Evolutionary conservation across 2,329 filamentous ascomycete genomes (phyloP), one percentile per base, ranked within the genome.

Genomic region (Dactylellina drechsleri): DNA sequence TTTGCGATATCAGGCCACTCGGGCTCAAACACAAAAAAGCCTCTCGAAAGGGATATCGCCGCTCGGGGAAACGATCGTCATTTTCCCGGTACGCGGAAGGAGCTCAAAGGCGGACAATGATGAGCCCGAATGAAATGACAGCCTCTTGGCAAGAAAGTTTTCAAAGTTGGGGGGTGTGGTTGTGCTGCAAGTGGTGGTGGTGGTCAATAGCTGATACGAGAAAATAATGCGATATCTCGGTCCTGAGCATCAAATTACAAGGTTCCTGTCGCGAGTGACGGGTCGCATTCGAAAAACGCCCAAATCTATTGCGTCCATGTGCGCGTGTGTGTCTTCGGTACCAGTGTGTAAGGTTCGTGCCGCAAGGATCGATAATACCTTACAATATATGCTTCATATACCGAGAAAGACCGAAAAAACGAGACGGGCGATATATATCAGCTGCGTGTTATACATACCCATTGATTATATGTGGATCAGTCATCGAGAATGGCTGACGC

Each of bases 1-100:
- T 49, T 31, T 57, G 50, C 40, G 56, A 56, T 68, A 68, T 68
- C 65, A 68, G 65, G 65, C 65, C 65, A 68, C 65, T 68, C 65
- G 65, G 65, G 65, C 65, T 49, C 56, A 56, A 68, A 49, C 49
- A 52, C 41, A 18, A 28, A 18, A 28, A 43, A 36, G 20, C 26
- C 61, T n/a, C 8, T n/a, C 10, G 8, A 40, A 20, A 41, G 23
- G 36, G 56, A 61, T 61, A 61, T 56, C 54, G 41, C 65, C 47
- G 36, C 56, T 68, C 65, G 57, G 65, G 65, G 47, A 56, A 68
- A 68, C 53, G 65, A 68, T 68, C 65, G 53, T 59, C 56, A 54
- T 20, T 45, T 15, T 41, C 65, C 56, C 49, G 65, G 65, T 59
- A 58, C 23, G 47, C 47, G 49, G 57, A 40, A 23, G 43, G 18